A percentile compares a stretch with the other conserved stretches of the same genome.
Conservation (phyloP, 805 yeast species). For the Peterozyma xylosa region DNA sequence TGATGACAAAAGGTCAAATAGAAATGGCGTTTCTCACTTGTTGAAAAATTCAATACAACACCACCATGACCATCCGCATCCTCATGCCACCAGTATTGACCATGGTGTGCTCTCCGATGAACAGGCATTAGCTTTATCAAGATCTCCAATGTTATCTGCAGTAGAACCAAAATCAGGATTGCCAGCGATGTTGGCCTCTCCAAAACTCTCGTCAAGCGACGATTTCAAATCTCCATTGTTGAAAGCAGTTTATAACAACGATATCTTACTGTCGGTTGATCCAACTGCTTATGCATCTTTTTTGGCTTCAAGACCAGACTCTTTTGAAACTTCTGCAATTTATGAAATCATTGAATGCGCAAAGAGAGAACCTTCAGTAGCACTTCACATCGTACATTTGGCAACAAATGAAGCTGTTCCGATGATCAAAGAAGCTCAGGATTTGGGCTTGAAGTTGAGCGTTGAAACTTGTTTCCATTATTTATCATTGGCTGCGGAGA, state of each 20-base stretch:
- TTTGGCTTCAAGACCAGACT: conserved; percentile 81
- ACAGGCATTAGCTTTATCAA: conserved; percentile 47
- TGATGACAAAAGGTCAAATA: conserved; percentile 21
- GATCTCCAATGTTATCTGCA: conserved; percentile 47
- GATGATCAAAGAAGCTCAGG: conserved; percentile 56
- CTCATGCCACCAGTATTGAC: conserved; percentile 18
- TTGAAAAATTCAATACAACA: conserved; percentile 13
- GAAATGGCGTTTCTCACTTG: conserved; percentile 20
- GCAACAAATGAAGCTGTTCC: conserved; percentile 85
- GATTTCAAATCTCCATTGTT: conserved; percentile 28
- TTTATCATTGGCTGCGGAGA: conserved; percentile 69
- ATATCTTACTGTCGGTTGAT: conserved; percentile 36
- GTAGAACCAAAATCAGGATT: conserved; percentile 52
- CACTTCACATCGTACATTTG: conserved; percentile 83
- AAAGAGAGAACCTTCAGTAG: conserved; percentile 46
- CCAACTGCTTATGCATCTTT: conserved; percentile 66
- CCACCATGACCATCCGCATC: conserved; percentile 25
- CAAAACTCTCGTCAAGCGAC: conserved; percentile 12
- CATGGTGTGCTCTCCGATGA: conserved; percentile 33
- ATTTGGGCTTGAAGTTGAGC: conserved; percentile 50
- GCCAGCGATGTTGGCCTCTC: conserved; percentile 31
- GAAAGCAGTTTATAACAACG: conserved; percentile 33
- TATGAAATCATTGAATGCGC: conserved; percentile 62
- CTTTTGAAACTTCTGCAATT: conserved; percentile 81
- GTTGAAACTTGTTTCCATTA: conserved; percentile 97